Conservation (phyloP, 148 eudicot genomes). For the Agrostemma githago region DNA sequence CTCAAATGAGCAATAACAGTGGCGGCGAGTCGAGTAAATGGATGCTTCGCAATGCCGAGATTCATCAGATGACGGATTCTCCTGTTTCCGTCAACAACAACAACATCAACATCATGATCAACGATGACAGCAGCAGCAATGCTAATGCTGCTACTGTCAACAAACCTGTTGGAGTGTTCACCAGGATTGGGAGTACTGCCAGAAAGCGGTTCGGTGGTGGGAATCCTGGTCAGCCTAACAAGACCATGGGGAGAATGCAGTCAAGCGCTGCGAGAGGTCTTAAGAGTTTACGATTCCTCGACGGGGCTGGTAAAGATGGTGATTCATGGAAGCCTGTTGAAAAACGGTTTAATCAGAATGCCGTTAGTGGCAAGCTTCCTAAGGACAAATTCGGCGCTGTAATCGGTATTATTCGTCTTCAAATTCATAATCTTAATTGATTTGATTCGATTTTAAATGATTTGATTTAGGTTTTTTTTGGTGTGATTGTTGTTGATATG, state of each 20-base stretch:
- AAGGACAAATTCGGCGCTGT: constrained; percentile 73
- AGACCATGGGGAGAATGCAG: constrained; percentile 35
- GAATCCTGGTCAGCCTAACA: constrained; percentile 24
- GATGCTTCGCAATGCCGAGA: constrained; percentile 31
- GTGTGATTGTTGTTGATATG: constrained; percentile 2
- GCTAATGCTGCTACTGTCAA: background rate
- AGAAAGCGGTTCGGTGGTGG: constrained; percentile 30
- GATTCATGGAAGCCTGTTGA: constrained; percentile 75
- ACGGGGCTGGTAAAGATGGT: constrained; percentile 68
- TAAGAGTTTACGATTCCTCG: constrained; percentile 64
- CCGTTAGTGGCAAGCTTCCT: constrained; percentile 45
- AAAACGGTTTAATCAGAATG: constrained; percentile 50
- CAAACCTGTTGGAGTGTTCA: constrained; percentile 15
- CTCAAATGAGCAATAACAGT: constrained; percentile 20
- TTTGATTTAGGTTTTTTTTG: background rate
- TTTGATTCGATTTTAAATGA: background rate
- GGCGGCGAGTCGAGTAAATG: constrained; percentile 30
- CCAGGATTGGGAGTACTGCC: constrained; percentile 25
- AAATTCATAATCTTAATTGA: background rate
- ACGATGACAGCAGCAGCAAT: background rate
- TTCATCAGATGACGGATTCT: constrained; percentile 20
- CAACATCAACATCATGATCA: background rate
- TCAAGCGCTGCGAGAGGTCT: constrained; percentile 65
- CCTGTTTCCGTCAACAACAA: background rate
- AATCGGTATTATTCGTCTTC: constrained; percentile 47